Evolutionary conservation across 148 eudicot genomes (phyloP), one percentile per base, ranked within the genome.

Genomic region (Rhododendron williamsianum): DNA sequence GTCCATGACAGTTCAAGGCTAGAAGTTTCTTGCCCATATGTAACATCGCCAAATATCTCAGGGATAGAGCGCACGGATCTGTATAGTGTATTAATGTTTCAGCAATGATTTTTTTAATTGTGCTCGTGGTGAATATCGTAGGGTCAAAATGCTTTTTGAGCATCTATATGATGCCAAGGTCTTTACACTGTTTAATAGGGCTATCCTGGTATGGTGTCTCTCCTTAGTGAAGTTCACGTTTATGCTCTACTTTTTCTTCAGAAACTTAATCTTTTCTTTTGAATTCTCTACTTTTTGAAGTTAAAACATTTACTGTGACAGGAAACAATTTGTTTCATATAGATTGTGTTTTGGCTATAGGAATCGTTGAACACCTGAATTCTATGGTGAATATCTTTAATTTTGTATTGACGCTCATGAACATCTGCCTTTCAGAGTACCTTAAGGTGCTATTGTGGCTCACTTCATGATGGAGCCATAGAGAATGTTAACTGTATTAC

Each of bases 121-220:
- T 71, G 76, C 41, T 4, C 54, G 58, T 83, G 81, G 72, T 6
- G 80, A 85, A 63, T 83, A 87, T 71, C 11, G 19, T 1, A 36
- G 80, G 21, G 81, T 87, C 69, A 13, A 23, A 30, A 21, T 82
- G 81, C 79, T 51, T 85, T 52, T 87, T 71, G 84, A 43, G 56
- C 67, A 54, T 23, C 33, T 87, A 60, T 36, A 36, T 8, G 51
- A 27, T 79, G 87, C 87, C 10, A 77, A 87, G 25, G 1, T 36
- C 27, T 19, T 81, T 19, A 81, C 83, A 10, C 3, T 81, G n/a
- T 35, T 3, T 30, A 25, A 11, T 18, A 51, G 83, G 49, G 9
- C 67, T 36, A 48, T 81, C 58, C 69, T 81, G 83, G 83, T 81
- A 81, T 13, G 3, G 4, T 7, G 0, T 56, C 46, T 23, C 8